A percentile compares a stretch with the other conserved stretches of the same genome.
Conservation (phyloP, 495 filamentous ascomycete species). For the Friedmanniomyces simplex region DNA sequence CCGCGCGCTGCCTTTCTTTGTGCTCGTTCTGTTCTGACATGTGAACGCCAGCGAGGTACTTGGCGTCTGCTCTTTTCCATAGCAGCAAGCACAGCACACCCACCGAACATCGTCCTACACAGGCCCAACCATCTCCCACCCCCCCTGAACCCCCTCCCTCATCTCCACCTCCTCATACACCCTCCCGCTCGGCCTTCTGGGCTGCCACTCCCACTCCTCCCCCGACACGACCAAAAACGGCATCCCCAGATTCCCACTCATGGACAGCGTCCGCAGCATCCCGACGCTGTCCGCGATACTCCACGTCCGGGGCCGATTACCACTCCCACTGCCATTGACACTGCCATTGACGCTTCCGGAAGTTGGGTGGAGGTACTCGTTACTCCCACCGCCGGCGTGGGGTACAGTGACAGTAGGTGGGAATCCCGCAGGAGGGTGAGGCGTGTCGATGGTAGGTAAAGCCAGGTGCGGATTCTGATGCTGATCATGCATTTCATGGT, state of each 20-base stretch:
- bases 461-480: neutral
- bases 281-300: conserved; percentile 11
- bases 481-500: conserved; percentile 6
- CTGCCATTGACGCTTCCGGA: neutral
- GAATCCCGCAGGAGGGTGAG: neutral
- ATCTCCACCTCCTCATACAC: conserved; percentile 16
- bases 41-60: too few species aligned
- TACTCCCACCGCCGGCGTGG: neutral
- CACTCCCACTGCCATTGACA: too few species aligned
- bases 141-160: neutral
- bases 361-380: neutral
- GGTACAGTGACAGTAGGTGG: neutral
- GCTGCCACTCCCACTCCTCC: conserved; percentile 11
- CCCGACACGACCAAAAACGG: conserved; percentile 1
- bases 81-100: too few species aligned
- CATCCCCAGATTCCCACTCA: conserved; percentile 20
- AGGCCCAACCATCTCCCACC: neutral
- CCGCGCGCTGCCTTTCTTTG: too few species aligned
- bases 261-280: conserved; percentile 16
- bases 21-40: too few species aligned
- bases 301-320: neutral
- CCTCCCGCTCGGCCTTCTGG: conserved; percentile 13
- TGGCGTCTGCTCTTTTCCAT: neutral
- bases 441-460: neutral
- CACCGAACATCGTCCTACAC: neutral